A percentile compares a stretch with the other conserved stretches of the same genome.
phyloP scores from a whole-genome alignment of 192 early-diverging fungal genomes.

The Radiomyces spectabilis region DNA sequence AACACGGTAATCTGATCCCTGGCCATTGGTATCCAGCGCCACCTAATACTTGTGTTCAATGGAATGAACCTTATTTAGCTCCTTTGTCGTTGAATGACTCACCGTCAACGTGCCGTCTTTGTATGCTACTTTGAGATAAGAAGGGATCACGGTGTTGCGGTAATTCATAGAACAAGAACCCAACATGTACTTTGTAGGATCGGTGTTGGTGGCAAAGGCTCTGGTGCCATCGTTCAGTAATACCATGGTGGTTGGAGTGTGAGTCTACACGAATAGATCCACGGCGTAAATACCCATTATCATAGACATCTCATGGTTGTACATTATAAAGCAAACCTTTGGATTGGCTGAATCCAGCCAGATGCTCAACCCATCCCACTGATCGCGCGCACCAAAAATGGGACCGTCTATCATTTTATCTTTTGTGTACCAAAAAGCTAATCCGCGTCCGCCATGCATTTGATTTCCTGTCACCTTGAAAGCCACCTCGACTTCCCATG shows the following conservation, averaged over 20 bases:
- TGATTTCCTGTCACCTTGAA: slow-evolving; percentile 52
- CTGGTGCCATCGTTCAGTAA: slow-evolving; percentile 58
- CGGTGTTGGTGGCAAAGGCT: slow-evolving; percentile 24
- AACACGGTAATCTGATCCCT: slow-evolving; percentile 39
- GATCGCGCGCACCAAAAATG: slow-evolving; percentile 58
- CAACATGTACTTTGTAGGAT: slow-evolving; percentile 33
- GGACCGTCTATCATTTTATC: slow-evolving; percentile 43
- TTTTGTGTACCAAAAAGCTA: slow-evolving; percentile 80
- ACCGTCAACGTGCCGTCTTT: slow-evolving; percentile 44
- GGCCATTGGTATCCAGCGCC: slow-evolving; percentile 42
- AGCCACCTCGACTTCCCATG: slow-evolving; percentile 66
- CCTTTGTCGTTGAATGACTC: background rate
- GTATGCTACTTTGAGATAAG: slow-evolving; percentile 54
- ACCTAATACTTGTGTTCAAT: slow-evolving; percentile 21
- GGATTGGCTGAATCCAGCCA: slow-evolving; percentile 57
- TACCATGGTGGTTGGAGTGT: slow-evolving; percentile 46
- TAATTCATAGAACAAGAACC: slow-evolving; percentile 59
- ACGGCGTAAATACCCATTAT: too few species aligned
- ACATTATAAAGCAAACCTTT: slow-evolving; percentile 9
- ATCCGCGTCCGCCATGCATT: slow-evolving; percentile 58
- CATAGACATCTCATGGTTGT: too few species aligned
- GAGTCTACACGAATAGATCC: slow-evolving; percentile 18
- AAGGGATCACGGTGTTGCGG: slow-evolving; percentile 50
- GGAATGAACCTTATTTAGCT: slow-evolving; percentile 12
- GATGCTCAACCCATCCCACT: slow-evolving; percentile 58